Evolutionary conservation across 192 early-diverging fungal genomes (phyloP).

Genomic region (Linnemannia elongata): DNA sequence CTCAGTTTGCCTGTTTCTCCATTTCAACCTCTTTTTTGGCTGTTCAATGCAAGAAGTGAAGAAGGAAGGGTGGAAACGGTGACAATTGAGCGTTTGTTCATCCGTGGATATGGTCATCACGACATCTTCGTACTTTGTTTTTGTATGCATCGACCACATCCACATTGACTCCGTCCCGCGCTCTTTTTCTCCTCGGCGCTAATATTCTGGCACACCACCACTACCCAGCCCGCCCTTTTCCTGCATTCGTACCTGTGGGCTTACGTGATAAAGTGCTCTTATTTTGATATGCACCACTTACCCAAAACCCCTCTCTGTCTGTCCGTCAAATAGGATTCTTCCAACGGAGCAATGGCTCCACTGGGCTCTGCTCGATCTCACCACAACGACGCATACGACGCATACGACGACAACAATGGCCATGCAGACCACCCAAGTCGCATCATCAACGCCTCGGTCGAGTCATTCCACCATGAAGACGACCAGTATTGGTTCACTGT

Average conservation of each 20-base stretch:
- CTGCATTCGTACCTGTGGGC: not conserved
- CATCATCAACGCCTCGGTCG: conserved; percentile 73
- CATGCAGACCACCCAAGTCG: conserved; percentile 64
- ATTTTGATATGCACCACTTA: conserved; percentile 1
- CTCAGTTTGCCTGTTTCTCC: not conserved
- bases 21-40: not conserved
- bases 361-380: conserved; percentile 72
- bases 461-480: conserved; percentile 77
- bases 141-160: not conserved
- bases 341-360: conserved; percentile 47
- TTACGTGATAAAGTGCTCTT: conserved; percentile 17
- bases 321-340: conserved; percentile 13
- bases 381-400: conserved; percentile 75
- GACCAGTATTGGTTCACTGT: conserved; percentile 83
- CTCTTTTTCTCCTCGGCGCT: conserved; percentile 3
- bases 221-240: not conserved
- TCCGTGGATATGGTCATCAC: not conserved
- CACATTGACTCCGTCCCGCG: not conserved
- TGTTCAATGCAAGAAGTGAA: not conserved
- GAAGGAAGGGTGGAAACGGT: not conserved
- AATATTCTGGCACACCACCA: not conserved
- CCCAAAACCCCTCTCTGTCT: not conserved
- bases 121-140: not conserved
- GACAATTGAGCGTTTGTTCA: not conserved
- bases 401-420: conserved; percentile 74